Percentiles rank a stretch among this genome's conserved stretches.
phyloP scores from a whole-genome alignment of 2,329 filamentous ascomycete genomes.

The Exophiala oligosperma region DNA sequence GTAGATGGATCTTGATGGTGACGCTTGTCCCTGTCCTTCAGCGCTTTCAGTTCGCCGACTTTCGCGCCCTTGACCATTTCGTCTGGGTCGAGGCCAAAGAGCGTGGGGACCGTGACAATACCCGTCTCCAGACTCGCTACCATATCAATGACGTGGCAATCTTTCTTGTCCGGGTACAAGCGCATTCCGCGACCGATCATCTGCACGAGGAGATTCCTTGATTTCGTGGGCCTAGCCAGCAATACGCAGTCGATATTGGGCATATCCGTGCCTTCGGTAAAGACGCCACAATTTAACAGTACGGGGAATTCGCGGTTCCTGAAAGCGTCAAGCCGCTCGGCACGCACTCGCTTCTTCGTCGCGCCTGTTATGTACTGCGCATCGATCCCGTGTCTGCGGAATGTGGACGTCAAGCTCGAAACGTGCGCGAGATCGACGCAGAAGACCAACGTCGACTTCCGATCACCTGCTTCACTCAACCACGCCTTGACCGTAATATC shows the following conservation, averaged over 20 bases:
- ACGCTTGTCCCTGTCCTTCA: conserved; percentile 35
- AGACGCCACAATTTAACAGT: conserved; percentile 91
- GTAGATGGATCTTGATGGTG: no score
- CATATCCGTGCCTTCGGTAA: conserved; percentile 96
- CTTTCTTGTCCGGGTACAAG: conserved; percentile 72
- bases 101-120: conserved; percentile 83
- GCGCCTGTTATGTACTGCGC: conserved; percentile 84
- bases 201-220: conserved; percentile 89
- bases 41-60: conserved; percentile 60
- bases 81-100: conserved; percentile 87
- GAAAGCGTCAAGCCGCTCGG: conserved; percentile 73
- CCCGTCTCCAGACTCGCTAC: conserved; percentile 81
- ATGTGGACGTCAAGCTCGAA: conserved; percentile 68
- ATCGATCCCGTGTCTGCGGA: conserved; percentile 75
- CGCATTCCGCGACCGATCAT: conserved; percentile 97
- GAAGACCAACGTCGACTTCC: conserved; percentile 88
- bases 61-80: conserved; percentile 71
- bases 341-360: conserved; percentile 68
- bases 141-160: conserved; percentile 97
- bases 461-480: conserved; percentile 69
- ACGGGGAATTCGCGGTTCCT: conserved; percentile 76
- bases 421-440: conserved; percentile 91
- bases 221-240: conserved; percentile 83
- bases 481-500: conserved; percentile 83
- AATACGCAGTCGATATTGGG: conserved; percentile 95